phyloP scores from a whole-genome alignment of 768 basidiomycete genomes.

The Amanita fuliginea region DNA sequence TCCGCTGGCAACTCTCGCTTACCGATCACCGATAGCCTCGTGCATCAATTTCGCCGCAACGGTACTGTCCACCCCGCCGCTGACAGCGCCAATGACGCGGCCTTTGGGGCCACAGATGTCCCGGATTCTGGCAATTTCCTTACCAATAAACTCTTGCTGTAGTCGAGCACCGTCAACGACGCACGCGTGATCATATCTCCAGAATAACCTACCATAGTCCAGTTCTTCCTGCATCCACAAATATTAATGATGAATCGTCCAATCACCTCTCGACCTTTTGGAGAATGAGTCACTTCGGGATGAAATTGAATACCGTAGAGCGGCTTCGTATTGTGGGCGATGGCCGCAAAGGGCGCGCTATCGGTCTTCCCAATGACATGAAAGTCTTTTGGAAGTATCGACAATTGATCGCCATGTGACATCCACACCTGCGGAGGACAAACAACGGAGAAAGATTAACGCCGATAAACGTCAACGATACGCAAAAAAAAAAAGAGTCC shows the following conservation, averaged over 20 bases:
- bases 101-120: slow-evolving; percentile 91
- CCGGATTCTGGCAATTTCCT: slow-evolving; percentile 88
- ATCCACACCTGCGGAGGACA: slow-evolving; percentile 78
- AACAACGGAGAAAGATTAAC: background rate
- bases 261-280: slow-evolving; percentile 82
- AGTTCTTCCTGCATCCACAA: slow-evolving; percentile 69
- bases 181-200: slow-evolving; percentile 6
- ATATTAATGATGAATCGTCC: slow-evolving; percentile 75
- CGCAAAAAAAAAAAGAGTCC: slow-evolving; percentile 4
- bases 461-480: background rate
- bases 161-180: slow-evolving; percentile 3
- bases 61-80: slow-evolving; percentile 95
- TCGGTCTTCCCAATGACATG: slow-evolving; percentile 79
- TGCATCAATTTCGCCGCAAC: slow-evolving; percentile 99
- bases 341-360: slow-evolving; percentile 85
- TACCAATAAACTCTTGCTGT: slow-evolving; percentile 95
- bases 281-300: slow-evolving; percentile 94
- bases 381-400: slow-evolving; percentile 70
- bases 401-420: slow-evolving; percentile 96
- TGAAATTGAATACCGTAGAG: slow-evolving; percentile 98
- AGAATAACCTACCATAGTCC: slow-evolving; percentile 74
- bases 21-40: slow-evolving; percentile 97
- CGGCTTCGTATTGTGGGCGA: slow-evolving; percentile 82
- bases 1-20: slow-evolving; percentile 11
- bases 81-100: slow-evolving; percentile 96